A percentile compares a stretch with the other conserved stretches of the same genome.
These are phyloP conservation scores for Penicillium goetzii DNA, from an alignment of 495 filamentous ascomycete genomes.

Conservation along the genomic window DNA sequence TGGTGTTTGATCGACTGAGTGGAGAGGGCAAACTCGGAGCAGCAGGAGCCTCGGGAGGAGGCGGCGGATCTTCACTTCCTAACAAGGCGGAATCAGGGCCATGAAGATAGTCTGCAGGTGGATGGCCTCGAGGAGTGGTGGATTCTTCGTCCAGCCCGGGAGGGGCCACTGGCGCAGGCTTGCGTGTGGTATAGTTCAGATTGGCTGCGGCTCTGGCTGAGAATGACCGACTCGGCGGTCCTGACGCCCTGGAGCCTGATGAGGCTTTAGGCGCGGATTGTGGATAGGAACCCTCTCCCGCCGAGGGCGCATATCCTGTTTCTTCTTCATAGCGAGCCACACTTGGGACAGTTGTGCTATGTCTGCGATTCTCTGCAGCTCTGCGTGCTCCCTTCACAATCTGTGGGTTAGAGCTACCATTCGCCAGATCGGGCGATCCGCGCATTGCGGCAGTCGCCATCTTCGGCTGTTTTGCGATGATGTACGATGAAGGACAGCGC, in stretches of 20 bases:
- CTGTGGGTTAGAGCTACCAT: slow-evolving; percentile 17
- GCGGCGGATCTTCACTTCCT: slow-evolving; percentile 18
- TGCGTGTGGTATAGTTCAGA: slow-evolving; percentile 30
- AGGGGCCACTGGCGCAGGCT: slow-evolving; percentile 13
- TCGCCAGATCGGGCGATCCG: slow-evolving; percentile 30
- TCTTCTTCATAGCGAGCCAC: slow-evolving; percentile 15
- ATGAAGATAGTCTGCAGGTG: slow-evolving; percentile 13
- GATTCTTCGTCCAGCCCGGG: slow-evolving; percentile 23
- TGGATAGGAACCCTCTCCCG: slow-evolving; percentile 3
- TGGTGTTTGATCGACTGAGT: slow-evolving; percentile 42
- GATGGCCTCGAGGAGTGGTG: slow-evolving; percentile 30
- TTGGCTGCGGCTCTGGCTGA: slow-evolving; percentile 28
- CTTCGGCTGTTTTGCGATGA: neutral
- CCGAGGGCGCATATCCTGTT: slow-evolving; percentile 5
- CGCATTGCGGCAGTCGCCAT: slow-evolving; percentile 30
- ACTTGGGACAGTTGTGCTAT: slow-evolving; percentile 7
- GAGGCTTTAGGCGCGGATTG: slow-evolving; percentile 11
- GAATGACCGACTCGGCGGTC: slow-evolving; percentile 19
- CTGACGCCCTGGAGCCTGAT: slow-evolving; percentile 8
- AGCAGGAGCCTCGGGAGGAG: neutral
- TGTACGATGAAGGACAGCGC: neutral
- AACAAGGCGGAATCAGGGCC: slow-evolving; percentile 6
- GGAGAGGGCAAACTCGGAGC: slow-evolving; percentile 19
- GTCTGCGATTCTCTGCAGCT: slow-evolving; percentile 20
- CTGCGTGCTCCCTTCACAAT: slow-evolving; percentile 16